Conservation (phyloP, 2,329 filamentous ascomycete species). For the Verticillium alfalfae region DNA sequence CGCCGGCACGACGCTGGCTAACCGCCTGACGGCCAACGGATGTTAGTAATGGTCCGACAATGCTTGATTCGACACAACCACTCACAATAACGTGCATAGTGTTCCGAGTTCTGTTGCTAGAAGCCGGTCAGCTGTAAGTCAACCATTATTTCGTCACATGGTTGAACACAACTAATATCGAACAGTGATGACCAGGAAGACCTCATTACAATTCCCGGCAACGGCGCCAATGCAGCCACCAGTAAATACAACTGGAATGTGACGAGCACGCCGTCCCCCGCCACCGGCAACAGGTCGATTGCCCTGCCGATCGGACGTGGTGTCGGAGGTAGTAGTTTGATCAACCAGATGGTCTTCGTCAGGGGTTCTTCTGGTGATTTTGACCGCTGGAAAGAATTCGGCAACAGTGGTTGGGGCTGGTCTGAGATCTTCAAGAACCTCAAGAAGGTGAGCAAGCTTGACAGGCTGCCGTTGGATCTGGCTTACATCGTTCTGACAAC, state of each 20-base stretch:
- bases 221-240: slow-evolving; percentile 1
- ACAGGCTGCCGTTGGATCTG: too few species aligned
- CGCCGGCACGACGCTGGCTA: too few species aligned
- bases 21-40: too few species aligned
- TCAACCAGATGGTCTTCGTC: not conserved
- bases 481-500: too few species aligned
- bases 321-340: not conserved
- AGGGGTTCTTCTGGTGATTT: not conserved
- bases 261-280: slow-evolving; percentile 18
- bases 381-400: not conserved
- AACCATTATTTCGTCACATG: too few species aligned
- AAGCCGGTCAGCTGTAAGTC: too few species aligned
- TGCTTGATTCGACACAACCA: too few species aligned
- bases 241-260: slow-evolving; percentile 30
- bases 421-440: not conserved
- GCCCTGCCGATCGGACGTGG: not conserved
- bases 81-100: too few species aligned
- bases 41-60: too few species aligned
- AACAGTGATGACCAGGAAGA: slow-evolving; percentile 4
- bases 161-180: too few species aligned
- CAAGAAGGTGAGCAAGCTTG: not conserved
- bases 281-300: not conserved
- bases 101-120: too few species aligned
- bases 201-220: slow-evolving; percentile 1
- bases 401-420: slow-evolving; percentile 8